Evolutionary conservation across 176 grass and related monocot species (phyloP).

Genomic region (Aegilops tauschii): DNA sequence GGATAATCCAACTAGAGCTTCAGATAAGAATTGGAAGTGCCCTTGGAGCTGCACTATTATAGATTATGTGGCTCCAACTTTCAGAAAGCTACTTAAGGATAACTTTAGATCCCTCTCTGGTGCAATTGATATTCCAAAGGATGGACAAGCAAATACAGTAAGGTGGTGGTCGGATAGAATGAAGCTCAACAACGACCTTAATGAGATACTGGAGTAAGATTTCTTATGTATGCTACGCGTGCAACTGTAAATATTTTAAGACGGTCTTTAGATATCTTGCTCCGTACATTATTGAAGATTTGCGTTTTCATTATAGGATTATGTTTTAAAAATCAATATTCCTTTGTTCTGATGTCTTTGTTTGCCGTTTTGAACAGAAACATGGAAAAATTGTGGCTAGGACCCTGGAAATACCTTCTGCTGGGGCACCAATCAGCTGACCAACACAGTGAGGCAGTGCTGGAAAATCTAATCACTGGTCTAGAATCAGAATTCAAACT

Average conservation of each 20-base stretch:
- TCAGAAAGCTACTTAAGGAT: slow-evolving; percentile 60
- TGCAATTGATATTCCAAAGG: slow-evolving; percentile 19
- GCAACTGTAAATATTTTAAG: slow-evolving; percentile 25
- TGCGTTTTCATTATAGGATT: background rate
- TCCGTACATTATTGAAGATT: background rate
- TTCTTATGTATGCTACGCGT: background rate
- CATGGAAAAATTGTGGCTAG: slow-evolving; percentile 85
- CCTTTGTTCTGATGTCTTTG: slow-evolving; percentile 19
- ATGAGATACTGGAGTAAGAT: slow-evolving; percentile 66
- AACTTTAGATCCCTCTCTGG: slow-evolving; percentile 65
- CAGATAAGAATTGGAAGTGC: slow-evolving; percentile 65
- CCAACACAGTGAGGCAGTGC: slow-evolving; percentile 38
- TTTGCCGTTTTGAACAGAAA: slow-evolving; percentile 48
- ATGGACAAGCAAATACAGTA: slow-evolving; percentile 39
- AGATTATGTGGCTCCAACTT: slow-evolving; percentile 67
- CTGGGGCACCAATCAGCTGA: slow-evolving; percentile 48
- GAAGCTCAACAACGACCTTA: slow-evolving; percentile 63
- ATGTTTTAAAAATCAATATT: slow-evolving; percentile 14
- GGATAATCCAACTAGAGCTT: background rate
- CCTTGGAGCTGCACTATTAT: slow-evolving; percentile 69
- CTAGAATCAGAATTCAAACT: slow-evolving; percentile 33
- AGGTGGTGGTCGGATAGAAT: slow-evolving; percentile 68
- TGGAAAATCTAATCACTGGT: slow-evolving; percentile 40
- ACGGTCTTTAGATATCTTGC: background rate
- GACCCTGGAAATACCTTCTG: slow-evolving; percentile 87